A percentile compares a stretch with the other conserved stretches of the same genome.
Conservation (phyloP, 2,329 filamentous ascomycete genomes). For the Alternaria brassicae region DNA sequence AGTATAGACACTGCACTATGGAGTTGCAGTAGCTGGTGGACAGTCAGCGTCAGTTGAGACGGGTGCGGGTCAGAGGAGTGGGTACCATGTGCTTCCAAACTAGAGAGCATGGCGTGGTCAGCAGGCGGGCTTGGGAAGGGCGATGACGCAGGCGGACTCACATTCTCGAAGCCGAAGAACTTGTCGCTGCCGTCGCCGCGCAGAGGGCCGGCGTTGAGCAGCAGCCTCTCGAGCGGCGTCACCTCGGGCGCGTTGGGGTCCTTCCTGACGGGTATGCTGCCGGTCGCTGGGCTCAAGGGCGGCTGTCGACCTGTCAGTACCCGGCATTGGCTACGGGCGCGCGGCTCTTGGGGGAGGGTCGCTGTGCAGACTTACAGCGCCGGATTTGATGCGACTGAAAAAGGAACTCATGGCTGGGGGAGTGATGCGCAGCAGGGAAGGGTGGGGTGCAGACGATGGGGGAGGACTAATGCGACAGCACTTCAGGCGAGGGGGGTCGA, state of each 20-base stretch:
- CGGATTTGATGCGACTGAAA: conserved; percentile 62
- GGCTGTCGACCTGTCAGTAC: conserved; percentile 48
- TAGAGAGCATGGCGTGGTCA: conserved; percentile 52
- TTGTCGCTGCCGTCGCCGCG: conserved; percentile 92
- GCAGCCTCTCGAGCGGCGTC: conserved; percentile 74
- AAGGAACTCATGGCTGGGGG: conserved; percentile 58
- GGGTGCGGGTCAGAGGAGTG: conserved; percentile 8
- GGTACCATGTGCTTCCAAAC: conserved; percentile 98
- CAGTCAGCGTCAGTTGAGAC: conserved; percentile 19
- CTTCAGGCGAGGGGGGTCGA: conserved; percentile 17
- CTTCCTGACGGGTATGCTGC: conserved; percentile 62
- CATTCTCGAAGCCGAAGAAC: conserved; percentile 98
- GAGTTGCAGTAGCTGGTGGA: conserved; percentile 90
- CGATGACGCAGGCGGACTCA: conserved; percentile 59
- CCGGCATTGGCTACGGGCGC: conserved; percentile 25
- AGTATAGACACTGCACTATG: conserved; percentile 95
- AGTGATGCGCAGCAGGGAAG: conserved; percentile 18
- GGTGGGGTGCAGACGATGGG: conserved; percentile 14
- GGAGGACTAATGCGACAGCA: conserved; percentile 12
- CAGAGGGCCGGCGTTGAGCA: conserved; percentile 82
- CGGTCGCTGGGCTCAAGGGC: conserved; percentile 56
- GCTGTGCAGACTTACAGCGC: conserved; percentile 50
- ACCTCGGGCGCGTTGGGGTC: conserved; percentile 64
- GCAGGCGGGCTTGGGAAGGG: conserved; percentile 21
- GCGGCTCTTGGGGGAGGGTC: conserved; percentile 11